Evolutionary conservation across 768 basidiomycete species (phyloP), one percentile per base, ranked within the genome.

Genomic region (Rhodocollybia butyracea): DNA sequence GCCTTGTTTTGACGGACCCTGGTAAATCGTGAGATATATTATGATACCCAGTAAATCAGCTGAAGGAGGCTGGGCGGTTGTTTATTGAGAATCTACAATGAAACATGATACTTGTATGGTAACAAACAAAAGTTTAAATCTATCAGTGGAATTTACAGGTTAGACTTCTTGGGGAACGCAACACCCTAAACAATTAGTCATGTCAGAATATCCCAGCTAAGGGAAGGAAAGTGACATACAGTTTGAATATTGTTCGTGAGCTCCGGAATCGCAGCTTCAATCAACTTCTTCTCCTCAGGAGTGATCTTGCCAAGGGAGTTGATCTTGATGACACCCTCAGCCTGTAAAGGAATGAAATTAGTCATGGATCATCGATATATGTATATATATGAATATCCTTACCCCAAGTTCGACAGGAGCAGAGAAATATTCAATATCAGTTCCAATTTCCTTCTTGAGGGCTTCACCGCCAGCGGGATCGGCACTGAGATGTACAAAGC

Each of bases 371-470:
- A n/a, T n/a, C n/a, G n/a, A n/a, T n/a, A n/a, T n/a, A n/a, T n/a
- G n/a, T n/a, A n/a, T 24, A 30, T 38, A 38, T 42, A 50, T 10
- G 32, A 62, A 29, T 66, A 74, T 43, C 72, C 79, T 19, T 69
- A 94, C 92, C 57, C 95, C 94, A 55, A 99, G 86, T 73, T 93
- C 87, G 56, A 99, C 82, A 46, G 82, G 86, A 32, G 86, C 83
- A 21, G 93, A 91, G 80, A 99, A 98, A 80, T 85, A 98, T 45
- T 88, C 87, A 36, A 96, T 68, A 12, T 87, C 80, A 58, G 75
- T 66, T 13, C 86, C 90, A 56, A 98, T 80, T 68, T 92, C 91
- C 72, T 82, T 82, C 69, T 79, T 80, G 64, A 98, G 74, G n/a
- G 76, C 83, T n/a, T 81, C 79, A 34, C 82, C 86, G 32, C 91